A percentile compares a stretch with the other conserved stretches of the same genome.
Conservation (phyloP, 306 rosid species). For the Aeschynomene evenia region DNA sequence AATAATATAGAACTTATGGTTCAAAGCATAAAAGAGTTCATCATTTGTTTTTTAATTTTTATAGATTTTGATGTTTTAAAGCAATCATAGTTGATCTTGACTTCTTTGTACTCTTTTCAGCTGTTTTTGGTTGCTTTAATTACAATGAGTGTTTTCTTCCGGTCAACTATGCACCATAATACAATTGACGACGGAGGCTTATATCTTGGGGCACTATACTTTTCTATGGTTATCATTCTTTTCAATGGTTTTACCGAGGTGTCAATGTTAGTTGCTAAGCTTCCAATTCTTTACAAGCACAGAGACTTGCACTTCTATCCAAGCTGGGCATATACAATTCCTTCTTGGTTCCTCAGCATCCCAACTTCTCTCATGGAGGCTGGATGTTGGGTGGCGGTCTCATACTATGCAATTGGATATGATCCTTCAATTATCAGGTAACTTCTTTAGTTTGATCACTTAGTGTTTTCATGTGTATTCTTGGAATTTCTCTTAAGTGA, state of each 20-base stretch:
- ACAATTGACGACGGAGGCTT: constrained; percentile 84
- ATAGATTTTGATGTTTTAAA: background rate
- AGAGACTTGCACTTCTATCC: constrained; percentile 96
- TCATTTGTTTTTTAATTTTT: background rate
- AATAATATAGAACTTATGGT: background rate
- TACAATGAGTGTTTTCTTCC: constrained; percentile 98
- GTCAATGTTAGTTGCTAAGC: constrained; percentile 96
- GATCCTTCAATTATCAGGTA: constrained; percentile 88
- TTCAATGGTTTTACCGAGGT: constrained; percentile 99
- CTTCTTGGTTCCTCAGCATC: constrained; percentile 88
- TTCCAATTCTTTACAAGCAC: constrained; percentile 96
- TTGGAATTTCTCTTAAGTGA: constrained; percentile 30
- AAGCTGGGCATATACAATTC: constrained; percentile 92
- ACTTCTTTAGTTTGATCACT: constrained; percentile 23
- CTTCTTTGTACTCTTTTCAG: constrained; percentile 51
- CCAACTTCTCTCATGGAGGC: constrained; percentile 88
- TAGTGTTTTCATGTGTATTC: constrained; percentile 21
- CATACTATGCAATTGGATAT: constrained; percentile 87
- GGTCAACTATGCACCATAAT: constrained; percentile 83
- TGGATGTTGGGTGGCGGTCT: constrained; percentile 90
- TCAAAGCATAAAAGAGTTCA: constrained; percentile 11
- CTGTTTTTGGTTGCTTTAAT: constrained; percentile 83
- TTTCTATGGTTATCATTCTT: constrained; percentile 91
- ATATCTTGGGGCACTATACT: constrained; percentile 94
- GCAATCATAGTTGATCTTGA: constrained; percentile 38